phyloP scores from a whole-genome alignment of 2,329 filamentous ascomycete species.

The Orbilia ellipsospora region DNA sequence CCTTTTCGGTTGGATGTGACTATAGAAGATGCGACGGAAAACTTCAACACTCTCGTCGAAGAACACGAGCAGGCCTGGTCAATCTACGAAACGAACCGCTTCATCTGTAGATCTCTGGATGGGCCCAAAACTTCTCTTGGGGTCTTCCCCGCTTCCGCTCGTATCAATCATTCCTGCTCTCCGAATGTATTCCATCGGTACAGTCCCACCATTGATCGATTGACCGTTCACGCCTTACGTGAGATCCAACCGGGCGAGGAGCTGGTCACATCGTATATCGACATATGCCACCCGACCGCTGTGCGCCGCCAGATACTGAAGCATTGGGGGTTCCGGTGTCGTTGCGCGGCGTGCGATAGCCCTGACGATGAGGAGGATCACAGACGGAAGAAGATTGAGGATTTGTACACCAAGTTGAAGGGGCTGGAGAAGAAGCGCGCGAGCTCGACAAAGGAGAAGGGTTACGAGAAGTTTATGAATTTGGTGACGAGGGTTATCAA shows the following conservation, averaged over 20 bases:
- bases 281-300: slow-evolving; percentile 49
- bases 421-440: slow-evolving; percentile 20
- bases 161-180: slow-evolving; percentile 60
- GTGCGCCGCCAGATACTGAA: slow-evolving; percentile 18
- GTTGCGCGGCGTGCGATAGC: slow-evolving; percentile 35
- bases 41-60: slow-evolving; percentile 35
- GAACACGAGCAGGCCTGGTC: slow-evolving; percentile 47
- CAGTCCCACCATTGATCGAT: slow-evolving; percentile 54
- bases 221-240: slow-evolving; percentile 58
- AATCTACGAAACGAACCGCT: slow-evolving; percentile 52
- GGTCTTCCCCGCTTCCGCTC: slow-evolving; percentile 58
- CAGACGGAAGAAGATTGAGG: slow-evolving; percentile 37
- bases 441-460: slow-evolving; percentile 15
- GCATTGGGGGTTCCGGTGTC: slow-evolving; percentile 48
- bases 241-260: slow-evolving; percentile 59
- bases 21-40: slow-evolving; percentile 29
- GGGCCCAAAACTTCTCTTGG: slow-evolving; percentile 22
- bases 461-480: slow-evolving; percentile 18
- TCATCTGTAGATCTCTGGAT: slow-evolving; percentile 40
- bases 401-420: slow-evolving; percentile 17
- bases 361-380: slow-evolving; percentile 34
- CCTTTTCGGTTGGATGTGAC: neutral
- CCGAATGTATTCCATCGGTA: slow-evolving; percentile 59
- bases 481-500: slow-evolving; percentile 17
- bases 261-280: slow-evolving; percentile 58